These are phyloP conservation scores for Elaeis guineensis DNA, from an alignment of 176 grass and related monocot species.

Conservation along the genomic window DNA sequence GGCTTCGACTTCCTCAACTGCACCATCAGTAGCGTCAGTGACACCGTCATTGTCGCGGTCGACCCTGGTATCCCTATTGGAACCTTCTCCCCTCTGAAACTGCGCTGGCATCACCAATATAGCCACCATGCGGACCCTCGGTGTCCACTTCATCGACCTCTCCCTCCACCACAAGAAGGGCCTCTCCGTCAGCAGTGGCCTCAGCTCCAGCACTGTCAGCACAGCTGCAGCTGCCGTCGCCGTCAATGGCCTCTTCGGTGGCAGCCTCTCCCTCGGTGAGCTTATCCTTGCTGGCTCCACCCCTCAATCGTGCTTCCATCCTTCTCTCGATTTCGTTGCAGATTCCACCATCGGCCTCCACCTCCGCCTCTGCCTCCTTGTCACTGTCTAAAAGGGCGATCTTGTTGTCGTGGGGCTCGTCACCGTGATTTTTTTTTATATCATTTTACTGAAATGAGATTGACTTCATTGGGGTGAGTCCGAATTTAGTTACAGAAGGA, in stretches of 20 bases:
- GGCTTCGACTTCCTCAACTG: slow-evolving; percentile 45
- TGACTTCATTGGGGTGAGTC: too few relatives aligned
- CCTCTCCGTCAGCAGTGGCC: slow-evolving; percentile 39
- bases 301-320: too few relatives aligned
- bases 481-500: too few relatives aligned
- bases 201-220: slow-evolving; percentile 33
- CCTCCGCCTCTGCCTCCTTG: too few relatives aligned
- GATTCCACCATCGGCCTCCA: too few relatives aligned
- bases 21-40: slow-evolving; percentile 29
- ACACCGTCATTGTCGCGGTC: slow-evolving; percentile 40
- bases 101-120: slow-evolving; percentile 40
- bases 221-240: slow-evolving; percentile 32
- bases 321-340: too few relatives aligned
- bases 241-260: slow-evolving; percentile 39
- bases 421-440: too few relatives aligned
- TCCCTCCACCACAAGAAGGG: slow-evolving; percentile 51
- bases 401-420: too few relatives aligned
- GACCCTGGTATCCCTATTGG: slow-evolving; percentile 24
- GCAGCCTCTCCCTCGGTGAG: slow-evolving; percentile 26
- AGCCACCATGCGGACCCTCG: slow-evolving; percentile 34
- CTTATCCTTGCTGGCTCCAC: slow-evolving; percentile 60
- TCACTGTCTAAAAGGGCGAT: too few relatives aligned
- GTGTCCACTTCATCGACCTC: slow-evolving; percentile 38
- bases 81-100: slow-evolving; percentile 37
- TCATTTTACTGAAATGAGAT: too few relatives aligned